Evolutionary conservation across 345 rosid genomes (phyloP).

Genomic region (Salix koriyanagi): DNA sequence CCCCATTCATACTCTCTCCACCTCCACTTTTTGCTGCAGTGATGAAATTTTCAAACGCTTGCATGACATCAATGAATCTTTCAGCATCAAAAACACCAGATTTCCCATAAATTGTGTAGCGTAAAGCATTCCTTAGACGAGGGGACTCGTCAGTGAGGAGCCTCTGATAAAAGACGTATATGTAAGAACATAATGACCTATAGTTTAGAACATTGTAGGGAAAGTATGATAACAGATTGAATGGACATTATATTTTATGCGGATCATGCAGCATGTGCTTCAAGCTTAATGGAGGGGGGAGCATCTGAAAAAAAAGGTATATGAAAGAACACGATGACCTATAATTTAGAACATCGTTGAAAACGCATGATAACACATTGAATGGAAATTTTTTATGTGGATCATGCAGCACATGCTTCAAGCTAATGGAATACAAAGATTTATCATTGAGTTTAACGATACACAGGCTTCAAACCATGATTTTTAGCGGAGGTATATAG

Average conservation of each 20-base stretch:
- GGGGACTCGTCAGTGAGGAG: conserved; percentile 91
- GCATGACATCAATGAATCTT: conserved; percentile 96
- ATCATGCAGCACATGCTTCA: not conserved
- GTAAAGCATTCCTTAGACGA: conserved; percentile 72
- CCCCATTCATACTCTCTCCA: conserved; percentile 77
- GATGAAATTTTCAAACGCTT: conserved; percentile 92
- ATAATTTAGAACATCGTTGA: not conserved
- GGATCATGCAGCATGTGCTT: not conserved
- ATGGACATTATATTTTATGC: not conserved
- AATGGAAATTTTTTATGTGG: not conserved
- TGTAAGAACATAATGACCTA: not conserved
- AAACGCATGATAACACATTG: not conserved
- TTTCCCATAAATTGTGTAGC: conserved; percentile 88
- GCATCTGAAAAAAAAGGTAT: conserved; percentile 50
- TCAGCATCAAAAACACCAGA: conserved; percentile 95
- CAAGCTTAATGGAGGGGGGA: conserved; percentile 22
- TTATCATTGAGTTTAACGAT: not conserved
- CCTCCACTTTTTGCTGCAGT: conserved; percentile 98
- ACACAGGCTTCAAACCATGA: not conserved
- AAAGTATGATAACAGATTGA: not conserved
- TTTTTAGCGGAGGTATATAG: not conserved
- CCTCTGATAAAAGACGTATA: conserved; percentile 46
- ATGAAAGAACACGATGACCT: conserved; percentile 1
- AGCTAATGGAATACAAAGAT: not conserved
- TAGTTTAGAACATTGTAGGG: not conserved